These are phyloP conservation scores for Pisolithus microcarpus DNA, from an alignment of 768 basidiomycete genomes.

Conservation along the genomic window DNA sequence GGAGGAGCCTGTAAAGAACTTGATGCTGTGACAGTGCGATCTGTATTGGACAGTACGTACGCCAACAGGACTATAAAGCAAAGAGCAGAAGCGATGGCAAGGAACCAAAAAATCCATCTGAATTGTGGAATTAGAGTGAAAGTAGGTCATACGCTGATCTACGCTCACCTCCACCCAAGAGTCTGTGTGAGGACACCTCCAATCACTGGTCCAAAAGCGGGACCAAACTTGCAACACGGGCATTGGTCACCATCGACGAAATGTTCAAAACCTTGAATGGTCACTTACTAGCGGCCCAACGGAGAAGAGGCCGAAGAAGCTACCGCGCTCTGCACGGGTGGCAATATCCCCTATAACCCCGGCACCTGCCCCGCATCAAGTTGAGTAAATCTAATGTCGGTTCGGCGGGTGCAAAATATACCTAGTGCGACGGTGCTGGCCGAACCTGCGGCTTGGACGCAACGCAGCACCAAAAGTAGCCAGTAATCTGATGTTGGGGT, in stretches of 20 bases:
- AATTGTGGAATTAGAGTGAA: too few species aligned
- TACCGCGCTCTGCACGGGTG: conserved; percentile 62
- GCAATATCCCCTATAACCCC: conserved; percentile 79
- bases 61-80: conserved; percentile 44
- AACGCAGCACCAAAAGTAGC: conserved; percentile 74
- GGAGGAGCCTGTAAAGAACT: conserved; percentile 28
- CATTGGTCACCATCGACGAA: neutral
- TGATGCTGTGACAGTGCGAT: conserved; percentile 12
- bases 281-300: conserved; percentile 55
- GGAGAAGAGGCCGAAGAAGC: conserved; percentile 62
- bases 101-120: conserved; percentile 60
- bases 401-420: conserved; percentile 13
- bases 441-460: conserved; percentile 71
- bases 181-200: conserved; percentile 49
- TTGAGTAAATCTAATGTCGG: neutral
- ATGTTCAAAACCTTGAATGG: neutral
- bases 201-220: conserved; percentile 41
- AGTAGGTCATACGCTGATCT: too few species aligned
- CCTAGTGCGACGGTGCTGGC: conserved; percentile 75
- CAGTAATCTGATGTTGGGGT: conserved; percentile 60
- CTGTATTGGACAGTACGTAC: conserved; percentile 23
- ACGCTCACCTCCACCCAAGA: conserved; percentile 54
- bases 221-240: conserved; percentile 39
- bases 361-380: conserved; percentile 36
- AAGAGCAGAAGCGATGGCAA: conserved; percentile 40